phyloP scores from a whole-genome alignment of 768 basidiomycete genomes.

The Dentipellis fragilis region DNA sequence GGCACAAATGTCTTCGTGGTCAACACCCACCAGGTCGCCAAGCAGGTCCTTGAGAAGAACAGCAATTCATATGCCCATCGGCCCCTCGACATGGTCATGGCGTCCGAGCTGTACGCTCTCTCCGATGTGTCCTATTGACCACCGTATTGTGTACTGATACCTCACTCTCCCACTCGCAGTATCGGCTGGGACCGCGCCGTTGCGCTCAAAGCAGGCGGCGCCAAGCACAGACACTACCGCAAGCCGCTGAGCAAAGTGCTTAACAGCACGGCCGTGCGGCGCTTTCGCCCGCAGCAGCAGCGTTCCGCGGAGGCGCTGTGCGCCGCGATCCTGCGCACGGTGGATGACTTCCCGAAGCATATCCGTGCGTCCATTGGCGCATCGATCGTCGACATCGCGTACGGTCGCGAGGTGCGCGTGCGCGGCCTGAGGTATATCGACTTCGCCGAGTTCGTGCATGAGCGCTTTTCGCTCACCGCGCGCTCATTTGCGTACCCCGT shows the following conservation, averaged over 20 bases:
- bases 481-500: conserved; percentile 10
- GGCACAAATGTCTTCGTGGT: conserved; percentile 16
- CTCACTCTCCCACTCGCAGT: neutral
- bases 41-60: conserved; percentile 18
- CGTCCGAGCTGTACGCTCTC: conserved; percentile 8
- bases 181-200: conserved; percentile 12
- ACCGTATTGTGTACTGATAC: neutral
- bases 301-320: conserved; percentile 7
- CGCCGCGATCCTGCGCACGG: conserved; percentile 9
- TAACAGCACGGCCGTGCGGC: conserved; percentile 8
- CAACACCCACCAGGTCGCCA: conserved; percentile 13
- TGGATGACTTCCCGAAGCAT: conserved; percentile 8
- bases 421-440: neutral
- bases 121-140: too few species aligned
- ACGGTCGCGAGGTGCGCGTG: neutral
- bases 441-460: neutral
- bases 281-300: conserved; percentile 11
- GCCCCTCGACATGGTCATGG: conserved; percentile 12
- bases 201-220: conserved; percentile 12
- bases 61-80: conserved; percentile 16
- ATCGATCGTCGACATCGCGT: neutral
- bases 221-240: conserved; percentile 11
- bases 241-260: conserved; percentile 11
- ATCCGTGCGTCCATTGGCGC: conserved; percentile 2
- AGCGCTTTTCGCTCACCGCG: neutral